Percentiles rank a stretch among this genome's conserved stretches.
Conservation (phyloP, 495 filamentous ascomycete genomes). For the Talaromyces stipitatus region DNA sequence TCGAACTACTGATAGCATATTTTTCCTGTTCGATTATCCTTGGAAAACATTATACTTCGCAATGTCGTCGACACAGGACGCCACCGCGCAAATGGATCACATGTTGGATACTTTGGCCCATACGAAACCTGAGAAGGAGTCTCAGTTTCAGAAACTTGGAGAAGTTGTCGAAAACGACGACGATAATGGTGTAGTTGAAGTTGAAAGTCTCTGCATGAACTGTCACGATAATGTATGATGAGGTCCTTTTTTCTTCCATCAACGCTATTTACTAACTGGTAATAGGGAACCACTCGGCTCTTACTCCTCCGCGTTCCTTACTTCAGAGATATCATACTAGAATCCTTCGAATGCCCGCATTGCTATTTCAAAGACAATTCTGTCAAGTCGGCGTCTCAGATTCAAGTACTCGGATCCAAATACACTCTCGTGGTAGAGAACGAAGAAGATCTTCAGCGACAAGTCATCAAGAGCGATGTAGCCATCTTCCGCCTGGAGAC, state of each 20-base stretch:
- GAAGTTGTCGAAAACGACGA: slow-evolving; percentile 38
- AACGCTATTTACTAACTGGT: background rate
- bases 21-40: background rate
- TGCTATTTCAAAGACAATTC: slow-evolving; percentile 87
- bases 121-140: slow-evolving; percentile 11
- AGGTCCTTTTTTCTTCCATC: slow-evolving; percentile 5
- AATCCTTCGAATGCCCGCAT: slow-evolving; percentile 88
- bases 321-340: slow-evolving; percentile 94
- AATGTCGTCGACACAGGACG: slow-evolving; percentile 26
- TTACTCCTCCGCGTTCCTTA: slow-evolving; percentile 87
- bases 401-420: slow-evolving; percentile 79
- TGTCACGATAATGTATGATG: slow-evolving; percentile 73
- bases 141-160: slow-evolving; percentile 36
- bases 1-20: too few species aligned
- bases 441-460: slow-evolving; percentile 67
- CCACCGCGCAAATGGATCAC: slow-evolving; percentile 9
- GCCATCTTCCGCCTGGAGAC: slow-evolving; percentile 75
- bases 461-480: slow-evolving; percentile 86
- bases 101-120: slow-evolving; percentile 7
- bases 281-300: slow-evolving; percentile 73
- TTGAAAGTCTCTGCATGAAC: slow-evolving; percentile 75
- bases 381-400: slow-evolving; percentile 80
- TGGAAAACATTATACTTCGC: background rate
- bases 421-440: slow-evolving; percentile 67
- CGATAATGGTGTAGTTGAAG: slow-evolving; percentile 36